Evolutionary conservation across 2,329 filamentous ascomycete species (phyloP), one percentile per base, ranked within the genome.

Genomic region (Xylaria sp.): DNA sequence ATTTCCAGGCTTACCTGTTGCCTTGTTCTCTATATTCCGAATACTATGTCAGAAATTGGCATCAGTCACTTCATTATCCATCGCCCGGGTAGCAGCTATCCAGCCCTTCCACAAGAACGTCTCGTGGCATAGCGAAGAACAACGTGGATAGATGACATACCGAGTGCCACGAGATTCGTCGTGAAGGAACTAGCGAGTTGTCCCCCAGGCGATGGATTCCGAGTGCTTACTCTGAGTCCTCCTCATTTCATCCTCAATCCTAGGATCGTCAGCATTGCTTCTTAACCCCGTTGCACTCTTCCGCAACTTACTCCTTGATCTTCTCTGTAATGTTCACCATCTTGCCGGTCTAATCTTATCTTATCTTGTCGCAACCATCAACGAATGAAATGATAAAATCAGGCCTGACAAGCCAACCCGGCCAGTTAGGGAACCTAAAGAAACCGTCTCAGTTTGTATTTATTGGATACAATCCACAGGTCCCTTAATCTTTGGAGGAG

Each of bases 241-340:
- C 81, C 89, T 91, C 96, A 99, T 99, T 91, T 99, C 96, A 83
- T 97, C 94, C 88, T 99, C 96, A 78, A 99, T 99, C 90, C 95
- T 97, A 75, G n/a, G 3, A n/a, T 48, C 8, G 34, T 72, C 28
- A 69, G 68, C n/a, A 43, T 56, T 10, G 9, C 6, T 25, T 41
- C 28, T 32, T 45, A 23, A 20, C 2, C n/a, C 5, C 1, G 2
- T 12, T 5, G 41, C 34, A 23, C 20, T 28, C 32, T 36, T 20
- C 23, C 34, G 6, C 9, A 2, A 80, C 90, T 78, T 83, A 97
- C 95, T 98, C 96, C 87, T 99, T 99, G 85, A 99, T 99, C 88
- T 97, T 98, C 64, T 99, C 97, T 73, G 96, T 98, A 74, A 99
- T 99, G 85, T 98, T 98, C 82, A 98, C 96, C 96, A 99, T 99